phyloP scores from a whole-genome alignment of 2,329 filamentous ascomycete species.

The Talaromyces sp. region DNA sequence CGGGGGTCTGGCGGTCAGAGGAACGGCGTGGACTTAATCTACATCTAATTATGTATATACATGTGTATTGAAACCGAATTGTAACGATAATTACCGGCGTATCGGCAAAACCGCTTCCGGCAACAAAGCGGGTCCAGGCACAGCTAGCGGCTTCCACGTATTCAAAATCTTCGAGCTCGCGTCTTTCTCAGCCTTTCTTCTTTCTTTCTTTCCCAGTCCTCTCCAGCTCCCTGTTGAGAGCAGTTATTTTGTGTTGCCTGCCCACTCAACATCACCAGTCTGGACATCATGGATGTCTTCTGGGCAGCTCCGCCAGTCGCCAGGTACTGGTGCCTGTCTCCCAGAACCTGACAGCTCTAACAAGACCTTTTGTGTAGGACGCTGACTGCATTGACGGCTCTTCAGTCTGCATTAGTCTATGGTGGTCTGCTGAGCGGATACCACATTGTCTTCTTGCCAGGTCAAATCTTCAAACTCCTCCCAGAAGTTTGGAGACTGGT shows the following conservation, averaged over 20 bases:
- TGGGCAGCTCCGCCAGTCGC: conserved; percentile 62
- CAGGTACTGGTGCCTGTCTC: conserved; percentile 46
- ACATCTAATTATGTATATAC: not conserved
- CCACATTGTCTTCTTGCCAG: conserved; percentile 51
- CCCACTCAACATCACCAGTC: not conserved
- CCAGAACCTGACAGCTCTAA: conserved; percentile 29
- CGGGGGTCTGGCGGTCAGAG: conserved; percentile 62
- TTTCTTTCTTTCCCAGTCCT: not conserved
- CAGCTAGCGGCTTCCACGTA: conserved; percentile 1
- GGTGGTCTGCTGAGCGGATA: conserved; percentile 49
- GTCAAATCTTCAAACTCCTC: conserved; percentile 51
- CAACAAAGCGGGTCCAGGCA: not conserved
- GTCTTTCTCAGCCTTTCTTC: conserved; percentile 1
- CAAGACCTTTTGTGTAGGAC: conserved; percentile 53
- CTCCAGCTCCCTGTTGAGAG: not conserved
- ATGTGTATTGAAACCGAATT: not conserved
- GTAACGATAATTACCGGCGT: not conserved
- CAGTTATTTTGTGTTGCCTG: not conserved
- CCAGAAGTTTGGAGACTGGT: conserved; percentile 58
- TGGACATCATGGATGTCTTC: conserved; percentile 52
- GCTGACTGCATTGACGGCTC: conserved; percentile 59
- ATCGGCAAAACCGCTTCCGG: not conserved
- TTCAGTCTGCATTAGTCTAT: conserved; percentile 58
- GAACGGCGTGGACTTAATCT: conserved; percentile 32
- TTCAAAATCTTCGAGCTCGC: not conserved